Evolutionary conservation across 352 stramenopile genomes (phyloP).

Genomic region (Pythium utonaiense): DNA sequence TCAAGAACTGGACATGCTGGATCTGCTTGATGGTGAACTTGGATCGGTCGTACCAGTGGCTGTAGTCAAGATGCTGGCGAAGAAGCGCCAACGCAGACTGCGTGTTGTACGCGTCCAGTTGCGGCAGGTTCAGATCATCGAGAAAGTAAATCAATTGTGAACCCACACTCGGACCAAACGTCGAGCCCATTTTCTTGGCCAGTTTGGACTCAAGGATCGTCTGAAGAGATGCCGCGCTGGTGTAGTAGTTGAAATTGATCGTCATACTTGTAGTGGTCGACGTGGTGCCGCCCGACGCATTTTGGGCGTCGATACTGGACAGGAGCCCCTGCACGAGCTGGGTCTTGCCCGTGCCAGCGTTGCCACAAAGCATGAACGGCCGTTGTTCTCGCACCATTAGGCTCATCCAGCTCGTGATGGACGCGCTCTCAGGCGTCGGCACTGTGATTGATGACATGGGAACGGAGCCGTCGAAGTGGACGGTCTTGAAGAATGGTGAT

Average conservation of each 20-base stretch:
- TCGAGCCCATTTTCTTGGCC: conserved; percentile 86
- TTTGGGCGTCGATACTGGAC: conserved; percentile 36
- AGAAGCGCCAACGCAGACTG: conserved; percentile 93
- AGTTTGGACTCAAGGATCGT: conserved; percentile 85
- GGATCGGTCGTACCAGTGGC: conserved; percentile 91
- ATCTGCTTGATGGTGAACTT: conserved; percentile 94
- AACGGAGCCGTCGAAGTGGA: conserved; percentile 73
- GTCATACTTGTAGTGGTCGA: conserved; percentile 49
- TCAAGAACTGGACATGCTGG: conserved; percentile 91
- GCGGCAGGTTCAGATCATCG: conserved; percentile 94
- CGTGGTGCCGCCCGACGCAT: conserved; percentile 27
- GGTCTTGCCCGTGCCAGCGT: conserved; percentile 93
- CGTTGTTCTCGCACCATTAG: conserved; percentile 89
- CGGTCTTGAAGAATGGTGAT: conserved; percentile 88
- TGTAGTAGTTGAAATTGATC: conserved; percentile 88
- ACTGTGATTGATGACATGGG: conserved; percentile 87
- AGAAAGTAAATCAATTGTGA: conserved; percentile 94
- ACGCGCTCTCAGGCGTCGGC: conserved; percentile 91
- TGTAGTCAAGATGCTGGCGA: conserved; percentile 94
- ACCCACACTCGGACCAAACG: conserved; percentile 74
- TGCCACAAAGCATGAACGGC: conserved; percentile 93
- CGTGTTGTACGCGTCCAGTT: conserved; percentile 93
- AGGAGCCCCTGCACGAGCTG: conserved; percentile 89
- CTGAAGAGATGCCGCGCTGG: conserved; percentile 63
- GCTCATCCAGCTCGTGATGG: conserved; percentile 93